phyloP scores from a whole-genome alignment of 306 rosid species.

The Lathyrus tuberosus region DNA sequence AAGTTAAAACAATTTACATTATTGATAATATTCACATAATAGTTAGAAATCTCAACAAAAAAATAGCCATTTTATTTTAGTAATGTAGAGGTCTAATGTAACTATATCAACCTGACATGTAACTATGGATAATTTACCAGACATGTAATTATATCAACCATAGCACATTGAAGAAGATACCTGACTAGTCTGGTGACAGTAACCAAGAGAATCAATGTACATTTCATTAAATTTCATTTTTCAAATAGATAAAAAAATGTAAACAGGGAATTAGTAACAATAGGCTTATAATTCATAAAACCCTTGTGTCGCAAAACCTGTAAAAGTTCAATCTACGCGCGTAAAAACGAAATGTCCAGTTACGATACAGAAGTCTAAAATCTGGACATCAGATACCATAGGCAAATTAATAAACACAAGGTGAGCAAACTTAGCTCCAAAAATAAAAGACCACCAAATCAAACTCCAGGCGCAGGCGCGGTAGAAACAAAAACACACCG shows the following conservation, averaged over 20 bases:
- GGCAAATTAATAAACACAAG: conserved; percentile 37
- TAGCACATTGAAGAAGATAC: conserved; percentile 36
- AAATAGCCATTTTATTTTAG: too few relatives aligned
- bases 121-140: conserved; percentile 35
- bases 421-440: too few relatives aligned
- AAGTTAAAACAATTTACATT: too few relatives aligned
- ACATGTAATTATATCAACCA: conserved; percentile 36
- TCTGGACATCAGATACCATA: conserved; percentile 78
- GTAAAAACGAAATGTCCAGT: conserved; percentile 63
- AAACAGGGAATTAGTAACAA: conserved; percentile 71
- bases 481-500: too few relatives aligned
- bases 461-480: too few relatives aligned
- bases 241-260: conserved; percentile 32
- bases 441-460: too few relatives aligned
- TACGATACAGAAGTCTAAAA: conserved; percentile 45
- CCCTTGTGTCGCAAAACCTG: conserved; percentile 83
- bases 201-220: background rate
- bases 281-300: conserved; percentile 40
- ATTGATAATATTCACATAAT: too few relatives aligned
- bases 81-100: too few relatives aligned
- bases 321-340: conserved; percentile 54
- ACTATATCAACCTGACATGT: too few relatives aligned
- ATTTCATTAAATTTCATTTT: background rate
- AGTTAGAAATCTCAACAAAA: too few relatives aligned
- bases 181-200: conserved; percentile 40